Evolutionary conservation across 345 rosid species (phyloP).

Genomic region (Gynandropsis gynandra): DNA sequence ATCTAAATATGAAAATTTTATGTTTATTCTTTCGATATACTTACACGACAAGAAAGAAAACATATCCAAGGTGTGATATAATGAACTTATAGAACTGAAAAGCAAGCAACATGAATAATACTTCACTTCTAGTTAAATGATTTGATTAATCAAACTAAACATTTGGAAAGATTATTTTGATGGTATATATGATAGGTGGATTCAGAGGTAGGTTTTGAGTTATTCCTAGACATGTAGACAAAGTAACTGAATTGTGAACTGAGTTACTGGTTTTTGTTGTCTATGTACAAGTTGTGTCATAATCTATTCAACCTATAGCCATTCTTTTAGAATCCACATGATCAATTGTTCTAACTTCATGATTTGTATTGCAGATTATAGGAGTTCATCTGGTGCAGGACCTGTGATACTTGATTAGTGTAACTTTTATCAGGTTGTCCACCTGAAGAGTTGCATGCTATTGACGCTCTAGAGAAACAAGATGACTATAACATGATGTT

Average conservation of each 20-base stretch:
- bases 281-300: not conserved
- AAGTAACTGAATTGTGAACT: not conserved
- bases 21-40: no score
- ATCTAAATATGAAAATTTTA: no score
- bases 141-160: no score
- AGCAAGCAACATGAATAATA: no score
- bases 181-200: no score
- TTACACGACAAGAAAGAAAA: no score
- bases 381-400: slow-evolving; percentile 79
- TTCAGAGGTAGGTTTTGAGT: no score
- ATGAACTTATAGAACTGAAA: no score
- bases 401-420: slow-evolving; percentile 90
- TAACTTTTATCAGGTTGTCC: slow-evolving; percentile 96
- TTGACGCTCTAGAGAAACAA: slow-evolving; percentile 63
- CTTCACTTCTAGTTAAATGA: no score
- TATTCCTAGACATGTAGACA: not conserved
- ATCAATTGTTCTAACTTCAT: not conserved
- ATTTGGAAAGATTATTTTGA: no score
- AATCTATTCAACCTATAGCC: not conserved
- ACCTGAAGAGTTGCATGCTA: slow-evolving; percentile 83
- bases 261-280: not conserved
- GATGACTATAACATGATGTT: slow-evolving; percentile 98
- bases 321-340: not conserved
- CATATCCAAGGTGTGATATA: no score
- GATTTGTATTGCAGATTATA: slow-evolving; percentile 55